Evolutionary conservation across 768 basidiomycete genomes (phyloP).

Genomic region (Podaxis carcinomalis): DNA sequence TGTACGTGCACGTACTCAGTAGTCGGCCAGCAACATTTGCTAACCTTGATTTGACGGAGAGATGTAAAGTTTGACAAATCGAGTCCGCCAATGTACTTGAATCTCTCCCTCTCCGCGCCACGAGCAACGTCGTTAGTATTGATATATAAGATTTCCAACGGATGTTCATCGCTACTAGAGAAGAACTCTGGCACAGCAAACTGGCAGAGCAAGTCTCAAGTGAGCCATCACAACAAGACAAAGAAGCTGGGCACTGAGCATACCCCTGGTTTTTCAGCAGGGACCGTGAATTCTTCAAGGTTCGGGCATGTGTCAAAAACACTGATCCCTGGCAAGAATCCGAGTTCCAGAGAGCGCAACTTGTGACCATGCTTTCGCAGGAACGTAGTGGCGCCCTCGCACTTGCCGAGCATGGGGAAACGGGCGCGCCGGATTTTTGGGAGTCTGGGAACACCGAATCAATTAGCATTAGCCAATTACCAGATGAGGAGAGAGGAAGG

Average conservation of each 20-base stretch:
- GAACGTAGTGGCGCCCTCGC: constrained; percentile 1
- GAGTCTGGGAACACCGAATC: neutral
- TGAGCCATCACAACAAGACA: neutral
- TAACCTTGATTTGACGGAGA: neutral
- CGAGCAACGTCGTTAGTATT: neutral
- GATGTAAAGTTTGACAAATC: constrained; percentile 6
- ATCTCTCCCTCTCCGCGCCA: constrained; percentile 3
- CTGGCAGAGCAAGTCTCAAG: neutral
- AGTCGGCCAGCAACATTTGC: neutral
- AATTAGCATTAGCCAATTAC: neutral
- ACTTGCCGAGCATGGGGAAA: neutral
- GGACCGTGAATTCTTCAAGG: neutral
- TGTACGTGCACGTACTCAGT: neutral
- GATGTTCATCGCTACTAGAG: constrained; percentile 3
- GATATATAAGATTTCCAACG: neutral
- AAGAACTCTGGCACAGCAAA: constrained; percentile 6
- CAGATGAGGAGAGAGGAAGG: neutral
- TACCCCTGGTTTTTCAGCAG: constrained; percentile 2
- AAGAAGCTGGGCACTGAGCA: neutral
- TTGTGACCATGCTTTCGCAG: constrained; percentile 2
- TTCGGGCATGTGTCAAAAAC: constrained; percentile 3
- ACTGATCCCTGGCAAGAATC: constrained; percentile 5
- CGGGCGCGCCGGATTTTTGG: neutral
- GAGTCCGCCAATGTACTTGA: constrained; percentile 4
- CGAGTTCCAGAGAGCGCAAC: neutral